Evolutionary conservation across 1,139 yeast species (phyloP).

Genomic region (Sugiyamaella japonica): DNA sequence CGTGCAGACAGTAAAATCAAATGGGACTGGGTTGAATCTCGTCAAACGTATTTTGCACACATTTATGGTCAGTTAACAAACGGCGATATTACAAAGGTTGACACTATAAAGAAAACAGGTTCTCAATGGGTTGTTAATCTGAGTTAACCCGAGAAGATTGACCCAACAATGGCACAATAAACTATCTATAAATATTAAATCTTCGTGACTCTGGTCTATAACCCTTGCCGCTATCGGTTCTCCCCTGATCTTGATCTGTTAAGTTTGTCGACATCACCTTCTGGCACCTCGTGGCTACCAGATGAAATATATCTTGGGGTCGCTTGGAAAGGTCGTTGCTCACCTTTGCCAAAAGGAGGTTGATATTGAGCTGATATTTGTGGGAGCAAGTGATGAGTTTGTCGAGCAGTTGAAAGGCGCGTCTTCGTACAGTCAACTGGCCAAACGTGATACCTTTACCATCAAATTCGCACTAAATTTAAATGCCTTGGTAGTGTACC

Average conservation of each 20-base stretch:
- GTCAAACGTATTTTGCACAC: conserved; percentile 34
- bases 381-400: conserved; percentile 17
- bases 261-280: too few relatives aligned
- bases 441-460: conserved; percentile 6
- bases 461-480: conserved; percentile 15
- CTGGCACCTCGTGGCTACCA: background rate
- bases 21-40: conserved; percentile 36
- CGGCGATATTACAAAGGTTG: conserved; percentile 30
- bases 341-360: background rate
- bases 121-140: conserved; percentile 3
- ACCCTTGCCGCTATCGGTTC: conserved; percentile 4
- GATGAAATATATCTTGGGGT: conserved; percentile 11
- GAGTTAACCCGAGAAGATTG: too few relatives aligned
- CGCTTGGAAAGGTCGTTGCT: conserved; percentile 11
- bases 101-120: conserved; percentile 22
- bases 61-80: conserved; percentile 35
- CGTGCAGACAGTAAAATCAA: conserved; percentile 29
- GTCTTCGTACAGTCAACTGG: background rate
- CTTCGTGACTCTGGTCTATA: too few relatives aligned
- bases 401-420: conserved; percentile 9
- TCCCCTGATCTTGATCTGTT: too few relatives aligned
- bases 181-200: too few relatives aligned
- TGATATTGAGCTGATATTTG: conserved; percentile 12
- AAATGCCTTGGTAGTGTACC: conserved; percentile 1
- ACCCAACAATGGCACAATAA: too few relatives aligned